Percentiles rank a stretch among this genome's conserved stretches.
Conservation (phyloP, 2,329 filamentous ascomycete genomes). For the Colletotrichum cuscutae region DNA sequence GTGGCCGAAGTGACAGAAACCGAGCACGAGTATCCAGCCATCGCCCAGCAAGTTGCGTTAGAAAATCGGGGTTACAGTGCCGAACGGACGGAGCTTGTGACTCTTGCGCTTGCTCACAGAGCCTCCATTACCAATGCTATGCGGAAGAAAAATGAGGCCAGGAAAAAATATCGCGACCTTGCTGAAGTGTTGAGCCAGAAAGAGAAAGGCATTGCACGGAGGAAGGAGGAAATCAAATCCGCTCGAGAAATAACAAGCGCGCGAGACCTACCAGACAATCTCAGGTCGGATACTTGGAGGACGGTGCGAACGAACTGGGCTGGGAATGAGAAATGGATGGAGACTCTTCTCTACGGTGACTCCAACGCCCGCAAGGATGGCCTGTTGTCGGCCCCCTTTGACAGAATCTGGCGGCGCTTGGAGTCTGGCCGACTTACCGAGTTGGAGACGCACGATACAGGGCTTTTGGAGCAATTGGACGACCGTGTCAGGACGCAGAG, state of each 20-base stretch:
- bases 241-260: conserved; percentile 40
- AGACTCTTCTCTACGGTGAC: conserved; percentile 76
- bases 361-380: conserved; percentile 64
- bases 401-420: conserved; percentile 76
- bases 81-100: conserved; percentile 66
- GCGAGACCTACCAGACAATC: conserved; percentile 50
- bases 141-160: conserved; percentile 67
- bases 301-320: conserved; percentile 80
- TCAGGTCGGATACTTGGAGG: conserved; percentile 64
- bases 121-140: conserved; percentile 71
- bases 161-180: conserved; percentile 71
- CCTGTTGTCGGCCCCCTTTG: conserved; percentile 74
- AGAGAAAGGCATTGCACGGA: conserved; percentile 64
- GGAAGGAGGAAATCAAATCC: conserved; percentile 58
- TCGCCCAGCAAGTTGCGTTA: conserved; percentile 66
- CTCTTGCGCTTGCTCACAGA: conserved; percentile 79
- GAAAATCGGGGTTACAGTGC: conserved; percentile 68
- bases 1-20: conserved; percentile 57
- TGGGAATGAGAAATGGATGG: conserved; percentile 79
- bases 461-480: conserved; percentile 78
- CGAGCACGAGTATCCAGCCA: conserved; percentile 53
- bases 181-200: conserved; percentile 72
- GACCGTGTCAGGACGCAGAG: conserved; percentile 73
- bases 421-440: conserved; percentile 68
- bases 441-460: conserved; percentile 60